These are phyloP conservation scores for Tubosaeta sp. DNA, from an alignment of 768 basidiomycete genomes.

Conservation along the genomic window DNA sequence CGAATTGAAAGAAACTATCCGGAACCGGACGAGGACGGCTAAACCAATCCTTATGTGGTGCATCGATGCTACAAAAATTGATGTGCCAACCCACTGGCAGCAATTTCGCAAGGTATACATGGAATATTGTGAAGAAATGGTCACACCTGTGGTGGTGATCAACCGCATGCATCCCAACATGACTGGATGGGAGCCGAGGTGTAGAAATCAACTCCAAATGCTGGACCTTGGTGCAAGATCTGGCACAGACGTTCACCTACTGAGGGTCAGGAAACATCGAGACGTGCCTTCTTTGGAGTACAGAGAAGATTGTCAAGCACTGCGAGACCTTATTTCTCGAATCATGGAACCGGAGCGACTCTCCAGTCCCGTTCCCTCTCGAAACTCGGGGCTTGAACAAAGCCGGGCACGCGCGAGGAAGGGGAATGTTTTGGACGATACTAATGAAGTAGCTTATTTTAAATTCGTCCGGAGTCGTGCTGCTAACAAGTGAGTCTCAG, in stretches of 20 bases:
- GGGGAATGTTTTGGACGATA: too few species aligned
- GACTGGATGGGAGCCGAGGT: constrained; percentile 8
- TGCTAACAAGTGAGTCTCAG: too few species aligned
- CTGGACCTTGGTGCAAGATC: constrained; percentile 5
- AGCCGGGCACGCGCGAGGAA: too few species aligned
- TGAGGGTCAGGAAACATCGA: constrained; percentile 12
- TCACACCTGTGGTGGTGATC: constrained; percentile 17
- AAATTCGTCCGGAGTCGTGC: too few species aligned
- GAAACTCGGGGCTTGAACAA: too few species aligned
- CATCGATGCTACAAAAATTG: constrained; percentile 20
- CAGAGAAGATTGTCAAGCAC: constrained; percentile 11
- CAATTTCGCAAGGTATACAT: constrained; percentile 15
- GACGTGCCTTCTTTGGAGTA: constrained; percentile 8
- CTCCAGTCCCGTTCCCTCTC: too few species aligned
- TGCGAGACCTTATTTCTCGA: constrained; percentile 10
- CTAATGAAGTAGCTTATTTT: too few species aligned
- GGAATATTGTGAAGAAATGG: constrained; percentile 4
- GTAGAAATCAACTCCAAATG: constrained; percentile 8
- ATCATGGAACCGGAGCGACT: too few species aligned
- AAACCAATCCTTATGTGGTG: constrained; percentile 25
- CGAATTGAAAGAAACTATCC: constrained; percentile 16
- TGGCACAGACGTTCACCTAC: not conserved
- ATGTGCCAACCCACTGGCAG: constrained; percentile 11
- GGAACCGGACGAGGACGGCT: not conserved
- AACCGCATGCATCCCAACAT: constrained; percentile 7